phyloP scores from a whole-genome alignment of 768 basidiomycete species.

The Pseudohyphozyma bogoriensis region DNA sequence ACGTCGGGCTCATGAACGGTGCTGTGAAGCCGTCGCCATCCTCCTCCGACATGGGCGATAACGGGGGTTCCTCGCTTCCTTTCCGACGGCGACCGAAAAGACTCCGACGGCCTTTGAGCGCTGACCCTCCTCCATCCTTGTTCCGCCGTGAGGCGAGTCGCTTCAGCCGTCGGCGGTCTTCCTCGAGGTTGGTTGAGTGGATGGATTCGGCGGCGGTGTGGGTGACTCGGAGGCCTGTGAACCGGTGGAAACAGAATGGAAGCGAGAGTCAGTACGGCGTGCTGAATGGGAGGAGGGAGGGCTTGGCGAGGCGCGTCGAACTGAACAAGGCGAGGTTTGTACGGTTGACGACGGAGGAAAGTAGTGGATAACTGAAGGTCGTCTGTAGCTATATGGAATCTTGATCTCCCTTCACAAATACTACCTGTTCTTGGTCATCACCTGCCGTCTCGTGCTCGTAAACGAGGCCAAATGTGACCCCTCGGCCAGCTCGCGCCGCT shows the following conservation, averaged over 20 bases:
- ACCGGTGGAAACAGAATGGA: background rate
- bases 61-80: too few species aligned
- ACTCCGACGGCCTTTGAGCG: too few species aligned
- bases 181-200: constrained; percentile 71
- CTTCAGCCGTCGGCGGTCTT: constrained; percentile 38
- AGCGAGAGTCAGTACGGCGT: background rate
- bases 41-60: too few species aligned
- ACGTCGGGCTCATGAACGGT: constrained; percentile 3
- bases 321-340: too few species aligned
- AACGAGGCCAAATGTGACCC: too few species aligned
- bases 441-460: too few species aligned
- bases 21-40: too few species aligned
- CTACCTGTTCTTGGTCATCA: background rate
- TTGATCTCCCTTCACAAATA: background rate
- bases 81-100: too few species aligned
- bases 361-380: background rate
- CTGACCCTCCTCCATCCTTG: too few species aligned
- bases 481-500: background rate
- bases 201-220: constrained; percentile 84
- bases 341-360: too few species aligned
- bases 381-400: background rate
- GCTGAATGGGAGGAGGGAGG: too few species aligned
- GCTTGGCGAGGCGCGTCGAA: too few species aligned
- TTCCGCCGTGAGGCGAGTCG: constrained; percentile 20
- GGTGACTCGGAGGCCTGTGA: constrained; percentile 58